Evolutionary conservation across 345 rosid species (phyloP).

Genomic region (Salix arbutifolia): DNA sequence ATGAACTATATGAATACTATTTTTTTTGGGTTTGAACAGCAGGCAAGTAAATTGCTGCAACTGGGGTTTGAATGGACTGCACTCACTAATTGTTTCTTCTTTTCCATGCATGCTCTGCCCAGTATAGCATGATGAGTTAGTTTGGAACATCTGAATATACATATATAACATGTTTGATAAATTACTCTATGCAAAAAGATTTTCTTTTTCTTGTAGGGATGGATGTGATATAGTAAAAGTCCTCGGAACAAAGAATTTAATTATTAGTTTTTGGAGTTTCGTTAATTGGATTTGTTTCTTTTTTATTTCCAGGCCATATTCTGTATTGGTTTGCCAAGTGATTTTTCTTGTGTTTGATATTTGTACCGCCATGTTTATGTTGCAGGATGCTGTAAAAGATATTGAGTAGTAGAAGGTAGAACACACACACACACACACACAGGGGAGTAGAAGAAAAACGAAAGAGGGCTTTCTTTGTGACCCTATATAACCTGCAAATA

Average conservation of each 20-base stretch:
- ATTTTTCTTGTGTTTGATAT: background rate
- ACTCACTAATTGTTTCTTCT: background rate
- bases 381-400: slow-evolving; percentile 73
- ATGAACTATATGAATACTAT: background rate
- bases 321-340: background rate
- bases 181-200: background rate
- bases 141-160: no score
- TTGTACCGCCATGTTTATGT: background rate
- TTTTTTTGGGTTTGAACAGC: background rate
- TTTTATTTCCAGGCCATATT: background rate
- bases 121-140: no score
- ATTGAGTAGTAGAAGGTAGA: slow-evolving; percentile 45
- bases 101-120: background rate
- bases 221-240: background rate
- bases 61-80: background rate
- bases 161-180: background rate
- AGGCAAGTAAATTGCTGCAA: background rate
- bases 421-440: background rate
- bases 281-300: background rate
- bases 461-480: background rate
- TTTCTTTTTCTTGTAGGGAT: background rate
- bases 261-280: background rate
- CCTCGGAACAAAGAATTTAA: background rate
- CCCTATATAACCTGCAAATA: background rate
- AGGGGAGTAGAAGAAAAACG: background rate